Conservation (phyloP, 371 early-diverging fungal species). For the Caulochytrium protostelioides region DNA sequence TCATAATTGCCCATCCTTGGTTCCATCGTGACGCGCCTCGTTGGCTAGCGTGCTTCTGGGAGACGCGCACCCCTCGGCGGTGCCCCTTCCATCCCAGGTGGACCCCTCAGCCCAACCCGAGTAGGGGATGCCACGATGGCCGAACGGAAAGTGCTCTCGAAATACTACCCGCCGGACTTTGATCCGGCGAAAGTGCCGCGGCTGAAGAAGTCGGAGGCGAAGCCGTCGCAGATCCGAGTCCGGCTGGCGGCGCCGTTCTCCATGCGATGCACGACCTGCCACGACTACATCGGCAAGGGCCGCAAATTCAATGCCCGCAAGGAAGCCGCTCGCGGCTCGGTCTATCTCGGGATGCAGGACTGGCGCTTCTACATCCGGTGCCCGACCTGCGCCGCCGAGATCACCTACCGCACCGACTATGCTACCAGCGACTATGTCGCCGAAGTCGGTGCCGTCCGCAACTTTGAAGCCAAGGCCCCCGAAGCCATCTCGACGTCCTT, state of each 20-base stretch:
- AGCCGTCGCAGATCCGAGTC: constrained; percentile 71
- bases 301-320: constrained; percentile 94
- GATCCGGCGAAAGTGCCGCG: constrained; percentile 56
- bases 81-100: no score
- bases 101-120: no score
- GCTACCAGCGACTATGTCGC: constrained; percentile 82
- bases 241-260: constrained; percentile 94
- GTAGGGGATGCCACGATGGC: no score
- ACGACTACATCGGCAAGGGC: constrained; percentile 86
- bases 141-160: constrained; percentile 70
- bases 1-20: no score
- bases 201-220: constrained; percentile 53
- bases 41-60: no score
- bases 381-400: constrained; percentile 78
- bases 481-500: no score
- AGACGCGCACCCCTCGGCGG: no score
- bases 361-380: constrained; percentile 87
- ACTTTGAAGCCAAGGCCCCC: no score
- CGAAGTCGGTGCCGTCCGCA: constrained; percentile 80
- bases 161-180: constrained; percentile 87
- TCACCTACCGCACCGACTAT: constrained; percentile 95
- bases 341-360: constrained; percentile 39
- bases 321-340: constrained; percentile 60
- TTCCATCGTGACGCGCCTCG: no score
- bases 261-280: constrained; percentile 88